Evolutionary conservation across 192 early-diverging fungal species (phyloP), one percentile per base, ranked within the genome.

Genomic region (Backusella luteola): DNA sequence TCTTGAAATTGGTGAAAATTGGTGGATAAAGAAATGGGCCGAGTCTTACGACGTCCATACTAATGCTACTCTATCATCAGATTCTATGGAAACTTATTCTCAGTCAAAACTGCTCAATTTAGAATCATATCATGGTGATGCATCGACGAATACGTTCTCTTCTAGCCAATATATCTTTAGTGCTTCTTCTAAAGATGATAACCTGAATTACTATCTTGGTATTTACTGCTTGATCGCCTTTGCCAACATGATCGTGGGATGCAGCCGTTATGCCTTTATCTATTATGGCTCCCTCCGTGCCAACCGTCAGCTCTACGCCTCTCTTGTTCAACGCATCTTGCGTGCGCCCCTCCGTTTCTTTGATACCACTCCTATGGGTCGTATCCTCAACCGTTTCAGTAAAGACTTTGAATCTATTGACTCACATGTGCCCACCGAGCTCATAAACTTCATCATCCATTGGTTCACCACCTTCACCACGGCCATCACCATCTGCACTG

Each of bases 321-420:
- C 81, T 34, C 75, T 93, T 12, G 76, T 95, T 59, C 79, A 78
- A 8, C 63, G 86, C 15, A 86, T 95, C n/a, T 71, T 93, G 36
- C 88, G 88, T 12, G 91, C 95, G 0, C 91, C 92, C 29, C 88
- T 96, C 19, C 88, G 91, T 3, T 98, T 97, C 87, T 98, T 95
- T 81, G 95, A 97, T 78, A 90, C 90, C 8, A 94, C 93, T 17
- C 95, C 96, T 6, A 83, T 94, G 21, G 95, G 95, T 38, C 91
- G 93, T 17, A 91, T 97, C 34, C 87, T 96, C 76, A 98, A 97
- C 83, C 85, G 97, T 29, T 96, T 95, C 77, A 90, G 93, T 6
- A 92, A 93, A 66, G 95, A 99, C 81, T 91, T 97, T 80, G 91
- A 92, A 69, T 87, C 91, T 0, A 80, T 97, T 66, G 96, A 97